A percentile compares a stretch with the other conserved stretches of the same genome.
phyloP scores from a whole-genome alignment of 1,284 basidiomycete genomes.

The Austroboletus olivaceoglutinosus region DNA sequence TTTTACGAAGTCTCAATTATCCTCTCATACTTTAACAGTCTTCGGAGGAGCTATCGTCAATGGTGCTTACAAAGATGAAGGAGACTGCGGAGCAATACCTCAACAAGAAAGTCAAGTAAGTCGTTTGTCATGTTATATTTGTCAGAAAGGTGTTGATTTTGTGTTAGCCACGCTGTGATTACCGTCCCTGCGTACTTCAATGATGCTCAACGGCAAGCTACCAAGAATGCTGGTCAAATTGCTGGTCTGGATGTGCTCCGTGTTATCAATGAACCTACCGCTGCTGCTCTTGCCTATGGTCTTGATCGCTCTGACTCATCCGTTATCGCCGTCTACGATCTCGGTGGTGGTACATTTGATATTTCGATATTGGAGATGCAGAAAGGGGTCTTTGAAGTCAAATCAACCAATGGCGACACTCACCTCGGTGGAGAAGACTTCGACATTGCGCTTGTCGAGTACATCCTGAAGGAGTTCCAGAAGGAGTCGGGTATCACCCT shows the following conservation, averaged over 20 bases:
- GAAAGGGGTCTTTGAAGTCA: constrained; percentile 99
- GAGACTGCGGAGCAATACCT: constrained; percentile 93
- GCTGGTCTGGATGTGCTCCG: constrained; percentile 96
- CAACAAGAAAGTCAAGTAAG: constrained; percentile 92
- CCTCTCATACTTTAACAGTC: constrained; percentile 47
- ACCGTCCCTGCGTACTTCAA: constrained; percentile 99
- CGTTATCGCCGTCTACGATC: constrained; percentile 95
- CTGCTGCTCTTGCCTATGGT: constrained; percentile 96
- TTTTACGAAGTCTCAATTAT: not conserved
- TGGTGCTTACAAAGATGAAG: constrained; percentile 91
- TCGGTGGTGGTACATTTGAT: constrained; percentile 95
- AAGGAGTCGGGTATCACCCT: constrained; percentile 87
- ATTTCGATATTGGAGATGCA: constrained; percentile 99
- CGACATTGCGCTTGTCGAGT: constrained; percentile 86
- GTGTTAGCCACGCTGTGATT: constrained; percentile 74
- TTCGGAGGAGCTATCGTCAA: constrained; percentile 80
- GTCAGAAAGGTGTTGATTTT: not conserved
- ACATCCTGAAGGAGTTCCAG: constrained; percentile 92
- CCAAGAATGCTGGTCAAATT: constrained; percentile 96
- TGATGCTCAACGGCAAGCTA: constrained; percentile 97
- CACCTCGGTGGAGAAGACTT: constrained; percentile 99
- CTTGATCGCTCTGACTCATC: constrained; percentile 82
- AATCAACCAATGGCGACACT: constrained; percentile 98
- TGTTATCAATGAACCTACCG: constrained; percentile 99
- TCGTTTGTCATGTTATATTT: not conserved